Evolutionary conservation across 2,329 filamentous ascomycete genomes (phyloP).

Genomic region (Sphaceloma murrayae): DNA sequence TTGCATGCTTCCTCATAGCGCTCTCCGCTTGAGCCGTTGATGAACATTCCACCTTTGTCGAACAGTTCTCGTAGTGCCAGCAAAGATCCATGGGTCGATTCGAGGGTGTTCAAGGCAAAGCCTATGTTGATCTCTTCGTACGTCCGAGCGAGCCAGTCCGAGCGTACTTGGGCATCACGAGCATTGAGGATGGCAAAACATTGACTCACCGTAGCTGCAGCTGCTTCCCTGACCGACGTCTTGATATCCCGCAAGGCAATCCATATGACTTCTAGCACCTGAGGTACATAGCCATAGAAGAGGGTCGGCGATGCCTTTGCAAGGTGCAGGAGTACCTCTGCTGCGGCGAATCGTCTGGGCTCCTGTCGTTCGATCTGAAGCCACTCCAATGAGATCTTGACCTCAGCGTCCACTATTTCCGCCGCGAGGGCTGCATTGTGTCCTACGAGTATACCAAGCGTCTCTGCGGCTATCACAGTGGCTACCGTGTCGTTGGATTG

Average conservation of each 20-base stretch:
- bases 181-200: constrained; percentile 95
- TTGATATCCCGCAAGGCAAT: constrained; percentile 82
- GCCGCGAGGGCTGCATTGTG: constrained; percentile 91
- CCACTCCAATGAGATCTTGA: constrained; percentile 94
- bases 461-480: constrained; percentile 81
- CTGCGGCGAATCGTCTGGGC: constrained; percentile 84
- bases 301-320: constrained; percentile 88
- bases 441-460: constrained; percentile 79
- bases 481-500: constrained; percentile 84
- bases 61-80: constrained; percentile 87
- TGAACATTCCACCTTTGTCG: constrained; percentile 95
- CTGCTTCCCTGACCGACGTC: constrained; percentile 82
- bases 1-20: constrained; percentile 83
- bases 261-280: constrained; percentile 95
- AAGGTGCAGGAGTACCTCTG: constrained; percentile 80
- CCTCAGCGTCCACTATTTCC: constrained; percentile 91
- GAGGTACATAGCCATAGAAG: constrained; percentile 90
- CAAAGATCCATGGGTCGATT: constrained; percentile 87
- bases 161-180: constrained; percentile 78
- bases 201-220: constrained; percentile 84
- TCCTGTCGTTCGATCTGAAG: constrained; percentile 91
- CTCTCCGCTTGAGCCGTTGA: constrained; percentile 61
- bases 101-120: constrained; percentile 69
- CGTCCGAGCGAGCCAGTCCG: constrained; percentile 82
- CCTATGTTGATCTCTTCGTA: constrained; percentile 76